A percentile compares a stretch with the other conserved stretches of the same genome.
These are phyloP conservation scores for Metarhizium sp. DNA, from an alignment of 2,329 filamentous ascomycete species.

Conservation along the genomic window DNA sequence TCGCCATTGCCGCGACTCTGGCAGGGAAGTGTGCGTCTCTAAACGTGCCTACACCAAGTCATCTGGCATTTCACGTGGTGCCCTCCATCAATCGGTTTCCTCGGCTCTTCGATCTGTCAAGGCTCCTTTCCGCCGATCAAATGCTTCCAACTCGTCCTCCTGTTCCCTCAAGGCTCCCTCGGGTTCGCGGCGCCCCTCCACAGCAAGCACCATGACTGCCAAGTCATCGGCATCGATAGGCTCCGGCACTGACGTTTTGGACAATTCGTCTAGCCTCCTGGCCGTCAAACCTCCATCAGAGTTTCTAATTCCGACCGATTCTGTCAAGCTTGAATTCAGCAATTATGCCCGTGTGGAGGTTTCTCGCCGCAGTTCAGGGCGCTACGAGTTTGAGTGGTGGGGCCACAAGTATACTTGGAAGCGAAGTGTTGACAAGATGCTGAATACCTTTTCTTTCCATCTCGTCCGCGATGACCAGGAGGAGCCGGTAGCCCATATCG, in stretches of 20 bases:
- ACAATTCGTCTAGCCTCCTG: not conserved
- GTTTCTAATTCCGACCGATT: conserved; percentile 55
- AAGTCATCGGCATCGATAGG: not conserved
- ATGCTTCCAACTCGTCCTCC: conserved; percentile 7
- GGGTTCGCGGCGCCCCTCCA: conserved; percentile 10
- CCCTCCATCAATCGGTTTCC: conserved; percentile 23
- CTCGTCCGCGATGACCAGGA: conserved; percentile 57
- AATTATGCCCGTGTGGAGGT: conserved; percentile 94
- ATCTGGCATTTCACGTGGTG: conserved; percentile 4
- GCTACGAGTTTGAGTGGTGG: conserved; percentile 94
- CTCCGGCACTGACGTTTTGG: not conserved
- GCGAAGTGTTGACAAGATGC: conserved; percentile 62
- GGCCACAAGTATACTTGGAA: conserved; percentile 78
- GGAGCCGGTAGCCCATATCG: conserved; percentile 67
- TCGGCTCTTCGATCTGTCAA: conserved; percentile 38
- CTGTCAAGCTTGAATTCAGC: conserved; percentile 85
- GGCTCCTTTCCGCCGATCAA: conserved; percentile 22
- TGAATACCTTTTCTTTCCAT: conserved; percentile 65
- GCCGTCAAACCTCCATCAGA: conserved; percentile 15
- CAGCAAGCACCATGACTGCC: conserved; percentile 11
- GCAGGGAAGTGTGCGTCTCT: conserved; percentile 84
- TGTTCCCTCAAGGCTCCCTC: conserved; percentile 10
- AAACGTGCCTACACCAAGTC: conserved; percentile 51
- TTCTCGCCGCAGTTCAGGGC: conserved; percentile 58
- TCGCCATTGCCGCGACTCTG: conserved; percentile 85